Conservation (phyloP, 805 yeast genomes). For the Yueomyces sinensis region DNA sequence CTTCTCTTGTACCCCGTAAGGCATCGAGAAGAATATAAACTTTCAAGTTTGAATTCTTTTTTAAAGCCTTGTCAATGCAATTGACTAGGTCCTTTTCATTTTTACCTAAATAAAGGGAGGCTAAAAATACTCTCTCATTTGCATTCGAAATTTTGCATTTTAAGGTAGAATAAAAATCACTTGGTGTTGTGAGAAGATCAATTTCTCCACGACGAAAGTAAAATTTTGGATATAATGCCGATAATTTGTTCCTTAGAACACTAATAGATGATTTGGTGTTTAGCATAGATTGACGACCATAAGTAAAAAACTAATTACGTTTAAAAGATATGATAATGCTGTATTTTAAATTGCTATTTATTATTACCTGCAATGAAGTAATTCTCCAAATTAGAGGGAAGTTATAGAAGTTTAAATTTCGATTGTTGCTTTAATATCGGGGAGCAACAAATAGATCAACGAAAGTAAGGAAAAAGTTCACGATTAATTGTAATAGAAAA, state of each 20-base stretch:
- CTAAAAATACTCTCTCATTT: conserved; percentile 55
- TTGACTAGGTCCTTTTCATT: conserved; percentile 62
- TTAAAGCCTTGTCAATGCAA: conserved; percentile 47
- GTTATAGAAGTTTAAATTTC: too few species aligned
- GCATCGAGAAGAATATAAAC: conserved; percentile 76
- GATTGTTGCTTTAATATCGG: too few species aligned
- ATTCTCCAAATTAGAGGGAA: too few species aligned
- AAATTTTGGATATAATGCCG: conserved; percentile 31
- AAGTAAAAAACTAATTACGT: too few species aligned
- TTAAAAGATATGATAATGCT: too few species aligned
- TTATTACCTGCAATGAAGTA: not conserved
- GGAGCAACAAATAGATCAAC: too few species aligned
- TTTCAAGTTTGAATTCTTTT: conserved; percentile 42
- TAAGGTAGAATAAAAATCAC: conserved; percentile 53
- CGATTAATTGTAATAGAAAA: too few species aligned
- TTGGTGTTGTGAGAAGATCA: conserved; percentile 51
- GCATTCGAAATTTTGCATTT: conserved; percentile 53
- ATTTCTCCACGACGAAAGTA: conserved; percentile 42
- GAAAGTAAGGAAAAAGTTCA: too few species aligned
- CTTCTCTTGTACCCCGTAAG: conserved; percentile 84
- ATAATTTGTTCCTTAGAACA: not conserved
- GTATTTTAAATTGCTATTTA: not conserved
- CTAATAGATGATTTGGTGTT: not conserved
- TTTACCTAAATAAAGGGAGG: conserved; percentile 80
- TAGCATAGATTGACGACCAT: too few species aligned